Evolutionary conservation across 495 filamentous ascomycete species (phyloP), one percentile per base, ranked within the genome.

Genomic region (Tuber brumale): DNA sequence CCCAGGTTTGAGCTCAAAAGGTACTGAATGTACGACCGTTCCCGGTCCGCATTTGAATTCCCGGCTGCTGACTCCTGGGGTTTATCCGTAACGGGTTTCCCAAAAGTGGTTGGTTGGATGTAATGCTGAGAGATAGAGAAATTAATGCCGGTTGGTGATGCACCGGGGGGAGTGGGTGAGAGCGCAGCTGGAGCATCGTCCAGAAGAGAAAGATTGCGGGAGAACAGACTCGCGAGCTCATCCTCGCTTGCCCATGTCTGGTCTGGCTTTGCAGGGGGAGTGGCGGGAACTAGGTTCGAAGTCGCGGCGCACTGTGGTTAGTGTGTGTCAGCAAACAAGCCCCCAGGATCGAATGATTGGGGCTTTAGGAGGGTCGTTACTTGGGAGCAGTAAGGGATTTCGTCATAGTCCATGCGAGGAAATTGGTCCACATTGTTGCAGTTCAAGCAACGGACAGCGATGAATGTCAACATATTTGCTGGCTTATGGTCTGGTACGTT

Each of bases 101-200:
- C 69, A 69, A 77, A 35, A 48, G 72, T 21, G 19, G 74, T 75
- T 16, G 81, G 76, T 82, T 94, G 92, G 79, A 91, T 89, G 82
- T 93, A 93, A 83, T 94, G 92, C 77, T 91, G 90, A 19, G 91
- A 87, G 77, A 93, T 88, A 73, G 89, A 91, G 84, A 92, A 93
- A 72, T 86, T 85, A 75, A 89, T 88, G 19, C 84, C 80, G 39
- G 82, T 71, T 43, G 84, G 78, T 46, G 80, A 74, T 18, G 76
- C 72, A 16, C 72, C 70, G 9, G 75, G 71, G 18, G 80, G 74
- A 4, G 72, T 74, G 41, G 73, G 61, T 12, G 75, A 61, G 51
- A 31, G 51, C 12, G 3, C n/a, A 16, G 3, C n/a, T 61, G 57
- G 57, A 19, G 57, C 12, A 35, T 72, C 70, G 35, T 80, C 70